These are phyloP conservation scores for Hypomyces perniciosus DNA, from an alignment of 2,329 filamentous ascomycete genomes.

Conservation along the genomic window DNA sequence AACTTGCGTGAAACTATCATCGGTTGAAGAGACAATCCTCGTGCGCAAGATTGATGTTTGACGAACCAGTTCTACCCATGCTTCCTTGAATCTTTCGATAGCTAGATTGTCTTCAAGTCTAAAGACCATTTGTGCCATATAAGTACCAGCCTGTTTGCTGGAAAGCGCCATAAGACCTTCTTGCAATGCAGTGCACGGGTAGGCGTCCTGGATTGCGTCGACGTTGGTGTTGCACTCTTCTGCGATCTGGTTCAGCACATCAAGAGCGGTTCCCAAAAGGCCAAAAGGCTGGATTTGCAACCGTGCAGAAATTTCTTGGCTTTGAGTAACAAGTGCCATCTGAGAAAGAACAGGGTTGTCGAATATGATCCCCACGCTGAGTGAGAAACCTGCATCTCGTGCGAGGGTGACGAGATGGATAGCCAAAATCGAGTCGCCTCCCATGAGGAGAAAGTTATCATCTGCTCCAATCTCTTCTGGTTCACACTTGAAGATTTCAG, in stretches of 20 bases:
- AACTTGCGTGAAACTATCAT: conserved; percentile 4
- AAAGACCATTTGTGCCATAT: conserved; percentile 6
- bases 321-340: background rate
- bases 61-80: conserved; percentile 3
- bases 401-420: conserved; percentile 33
- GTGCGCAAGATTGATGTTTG: conserved; percentile 7
- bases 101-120: conserved; percentile 1
- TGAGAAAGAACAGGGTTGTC: conserved; percentile 14
- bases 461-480: conserved; percentile 24
- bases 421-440: conserved; percentile 36
- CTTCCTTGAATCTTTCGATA: background rate
- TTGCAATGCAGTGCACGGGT: conserved; percentile 6
- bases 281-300: background rate
- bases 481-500: conserved; percentile 31
- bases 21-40: conserved; percentile 2
- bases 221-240: no score
- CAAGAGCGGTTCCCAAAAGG: background rate
- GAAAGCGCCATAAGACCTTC: conserved; percentile 5
- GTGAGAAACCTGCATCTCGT: conserved; percentile 19
- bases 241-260: background rate
- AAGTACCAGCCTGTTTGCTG: background rate
- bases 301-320: background rate
- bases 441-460: conserved; percentile 32
- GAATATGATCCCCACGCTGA: conserved; percentile 24
- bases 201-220: background rate